These are phyloP conservation scores for Talaromyces liani DNA, from an alignment of 495 filamentous ascomycete species.

Conservation along the genomic window DNA sequence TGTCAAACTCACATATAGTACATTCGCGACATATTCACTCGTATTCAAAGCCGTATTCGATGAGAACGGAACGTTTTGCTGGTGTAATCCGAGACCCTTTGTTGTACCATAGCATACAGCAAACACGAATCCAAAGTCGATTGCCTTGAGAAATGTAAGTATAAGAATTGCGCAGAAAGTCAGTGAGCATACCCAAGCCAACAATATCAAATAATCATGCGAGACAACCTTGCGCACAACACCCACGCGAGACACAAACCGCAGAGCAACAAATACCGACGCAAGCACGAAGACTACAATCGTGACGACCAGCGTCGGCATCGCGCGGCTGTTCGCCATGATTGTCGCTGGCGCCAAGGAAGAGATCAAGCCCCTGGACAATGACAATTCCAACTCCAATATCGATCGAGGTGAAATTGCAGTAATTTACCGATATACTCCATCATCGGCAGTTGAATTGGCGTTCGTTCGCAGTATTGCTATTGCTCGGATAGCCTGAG, in stretches of 20 bases:
- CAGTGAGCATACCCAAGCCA: slow-evolving; percentile 61
- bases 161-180: neutral
- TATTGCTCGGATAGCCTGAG: neutral
- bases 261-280: slow-evolving; percentile 62
- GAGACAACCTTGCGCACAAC: slow-evolving; percentile 61
- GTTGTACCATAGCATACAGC: slow-evolving; percentile 65
- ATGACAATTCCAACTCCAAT: neutral
- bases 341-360: neutral
- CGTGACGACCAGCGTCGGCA: slow-evolving; percentile 67
- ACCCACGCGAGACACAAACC: slow-evolving; percentile 62
- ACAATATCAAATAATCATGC: slow-evolving; percentile 79
- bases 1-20: slow-evolving; percentile 61
- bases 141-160: slow-evolving; percentile 29
- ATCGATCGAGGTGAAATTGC: neutral
- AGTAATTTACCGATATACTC: neutral
- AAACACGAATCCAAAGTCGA: slow-evolving; percentile 71
- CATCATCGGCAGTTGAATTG: slow-evolving; percentile 2
- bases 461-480: neutral
- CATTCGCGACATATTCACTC: slow-evolving; percentile 74
- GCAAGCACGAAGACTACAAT: slow-evolving; percentile 59
- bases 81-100: slow-evolving; percentile 72
- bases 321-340: slow-evolving; percentile 48
- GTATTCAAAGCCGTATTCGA: slow-evolving; percentile 47
- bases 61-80: slow-evolving; percentile 46
- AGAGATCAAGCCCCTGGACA: neutral